phyloP scores from a whole-genome alignment of 768 basidiomycete species.

The Russula ochroleuca region DNA sequence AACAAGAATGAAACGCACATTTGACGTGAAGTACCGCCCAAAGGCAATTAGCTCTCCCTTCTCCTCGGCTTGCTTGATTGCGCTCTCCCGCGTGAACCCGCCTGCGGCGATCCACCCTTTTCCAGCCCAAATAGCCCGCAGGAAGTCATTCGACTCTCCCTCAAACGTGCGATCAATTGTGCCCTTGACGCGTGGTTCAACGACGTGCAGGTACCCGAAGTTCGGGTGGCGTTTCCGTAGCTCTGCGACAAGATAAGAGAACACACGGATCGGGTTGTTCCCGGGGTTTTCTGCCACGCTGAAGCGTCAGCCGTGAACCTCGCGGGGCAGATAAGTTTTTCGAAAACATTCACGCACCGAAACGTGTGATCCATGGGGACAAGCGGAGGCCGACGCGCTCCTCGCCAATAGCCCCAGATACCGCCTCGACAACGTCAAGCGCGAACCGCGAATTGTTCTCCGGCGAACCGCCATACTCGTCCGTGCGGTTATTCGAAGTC shows the following conservation, averaged over 20 bases:
- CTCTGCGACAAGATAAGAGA: conserved; percentile 44
- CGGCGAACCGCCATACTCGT: conserved; percentile 47
- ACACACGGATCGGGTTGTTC: conserved; percentile 52
- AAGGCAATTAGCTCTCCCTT: conserved; percentile 37
- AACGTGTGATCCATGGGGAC: conserved; percentile 33
- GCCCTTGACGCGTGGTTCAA: conserved; percentile 32
- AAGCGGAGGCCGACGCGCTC: conserved; percentile 40
- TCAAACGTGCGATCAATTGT: neutral
- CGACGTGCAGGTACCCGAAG: conserved; percentile 40
- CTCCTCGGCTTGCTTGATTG: conserved; percentile 37
- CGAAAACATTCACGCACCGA: neutral
- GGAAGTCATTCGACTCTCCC: conserved; percentile 41
- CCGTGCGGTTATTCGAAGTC: conserved; percentile 40
- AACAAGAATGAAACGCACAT: conserved; percentile 33
- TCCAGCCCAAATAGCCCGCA: conserved; percentile 45
- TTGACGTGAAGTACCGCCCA: conserved; percentile 35
- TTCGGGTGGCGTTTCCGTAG: conserved; percentile 41
- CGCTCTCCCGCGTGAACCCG: conserved; percentile 42
- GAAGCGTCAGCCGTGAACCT: neutral
- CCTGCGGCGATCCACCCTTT: conserved; percentile 42
- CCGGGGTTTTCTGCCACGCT: conserved; percentile 41
- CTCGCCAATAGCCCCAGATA: conserved; percentile 40
- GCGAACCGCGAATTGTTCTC: conserved; percentile 47
- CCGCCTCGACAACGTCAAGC: conserved; percentile 41
- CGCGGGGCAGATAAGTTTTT: neutral